Evolutionary conservation across 2,329 filamentous ascomycete species (phyloP).

Genomic region (Aspergillus intermedius): DNA sequence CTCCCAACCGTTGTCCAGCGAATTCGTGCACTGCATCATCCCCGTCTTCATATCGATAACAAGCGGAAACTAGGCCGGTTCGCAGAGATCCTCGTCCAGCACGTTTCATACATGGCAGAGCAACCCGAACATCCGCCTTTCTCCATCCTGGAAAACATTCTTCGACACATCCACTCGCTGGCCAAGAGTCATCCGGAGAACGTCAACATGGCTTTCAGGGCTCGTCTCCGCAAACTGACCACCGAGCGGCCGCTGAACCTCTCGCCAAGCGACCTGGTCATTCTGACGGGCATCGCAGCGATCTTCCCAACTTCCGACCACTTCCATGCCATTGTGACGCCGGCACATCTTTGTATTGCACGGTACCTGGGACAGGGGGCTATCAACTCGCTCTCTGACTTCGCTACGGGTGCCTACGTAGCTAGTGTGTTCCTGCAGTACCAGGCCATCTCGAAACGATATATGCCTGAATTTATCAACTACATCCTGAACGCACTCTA

Average conservation of each 20-base stretch:
- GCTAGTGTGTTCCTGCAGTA: conserved; percentile 74
- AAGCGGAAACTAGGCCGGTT: conserved; percentile 67
- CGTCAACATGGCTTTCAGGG: conserved; percentile 69
- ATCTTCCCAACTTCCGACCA: conserved; percentile 95
- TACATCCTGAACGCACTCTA: conserved; percentile 70
- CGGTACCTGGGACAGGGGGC: conserved; percentile 75
- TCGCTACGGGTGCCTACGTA: conserved; percentile 70
- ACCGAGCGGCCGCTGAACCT: conserved; percentile 47
- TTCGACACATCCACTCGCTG: conserved; percentile 87
- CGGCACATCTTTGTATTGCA: conserved; percentile 75
- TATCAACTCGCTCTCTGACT: conserved; percentile 58
- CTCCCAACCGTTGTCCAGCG: conserved; percentile 76
- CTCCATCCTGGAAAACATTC: conserved; percentile 65
- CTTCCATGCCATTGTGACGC: conserved; percentile 91
- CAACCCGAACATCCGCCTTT: conserved; percentile 52
- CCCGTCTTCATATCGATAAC: conserved; percentile 76
- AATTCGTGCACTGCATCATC: conserved; percentile 86
- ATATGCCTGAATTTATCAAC: conserved; percentile 80
- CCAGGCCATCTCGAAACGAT: conserved; percentile 75
- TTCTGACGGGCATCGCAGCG: conserved; percentile 75
- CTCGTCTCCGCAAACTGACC: conserved; percentile 57
- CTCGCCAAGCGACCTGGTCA: conserved; percentile 64
- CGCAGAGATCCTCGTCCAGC: conserved; percentile 43
- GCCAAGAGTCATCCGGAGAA: conserved; percentile 76
- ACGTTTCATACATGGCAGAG: conserved; percentile 54